Evolutionary conservation across 805 yeast species (phyloP).

Genomic region (Lachancea fermentati): DNA sequence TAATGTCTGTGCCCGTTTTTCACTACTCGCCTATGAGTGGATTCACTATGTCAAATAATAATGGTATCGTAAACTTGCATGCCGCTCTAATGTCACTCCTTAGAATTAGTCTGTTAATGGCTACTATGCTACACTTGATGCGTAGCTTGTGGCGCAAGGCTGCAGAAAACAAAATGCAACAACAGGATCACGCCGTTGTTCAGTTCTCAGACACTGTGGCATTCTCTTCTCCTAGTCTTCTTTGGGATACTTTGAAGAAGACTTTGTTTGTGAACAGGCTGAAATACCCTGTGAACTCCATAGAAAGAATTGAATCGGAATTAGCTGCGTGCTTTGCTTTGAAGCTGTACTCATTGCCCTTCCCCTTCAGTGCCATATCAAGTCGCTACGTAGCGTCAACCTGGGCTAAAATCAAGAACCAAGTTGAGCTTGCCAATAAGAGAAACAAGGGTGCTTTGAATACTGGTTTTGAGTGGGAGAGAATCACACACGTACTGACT

Average conservation of each 20-base stretch:
- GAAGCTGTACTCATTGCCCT: slow-evolving; percentile 16
- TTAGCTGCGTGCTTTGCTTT: slow-evolving; percentile 23
- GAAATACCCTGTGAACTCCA: slow-evolving; percentile 16
- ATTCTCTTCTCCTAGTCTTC: slow-evolving; percentile 10
- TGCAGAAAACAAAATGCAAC: slow-evolving; percentile 3
- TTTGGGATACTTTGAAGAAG: slow-evolving; percentile 16
- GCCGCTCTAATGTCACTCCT: slow-evolving; percentile 26
- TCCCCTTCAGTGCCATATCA: slow-evolving; percentile 15
- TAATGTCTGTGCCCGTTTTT: slow-evolving; percentile 44
- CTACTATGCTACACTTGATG: slow-evolving; percentile 25
- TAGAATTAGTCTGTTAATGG: slow-evolving; percentile 24
- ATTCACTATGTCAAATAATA: slow-evolving; percentile 18
- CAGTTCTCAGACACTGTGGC: slow-evolving; percentile 14
- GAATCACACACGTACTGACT: slow-evolving; percentile 24
- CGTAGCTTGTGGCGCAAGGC: slow-evolving; percentile 13
- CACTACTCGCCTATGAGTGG: slow-evolving; percentile 24
- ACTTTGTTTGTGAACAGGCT: slow-evolving; percentile 16
- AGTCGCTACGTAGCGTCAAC: slow-evolving; percentile 10
- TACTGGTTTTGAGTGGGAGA: slow-evolving; percentile 21
- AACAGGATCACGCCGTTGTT: slow-evolving; percentile 6
- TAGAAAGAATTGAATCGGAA: slow-evolving; percentile 19
- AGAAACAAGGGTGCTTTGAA: slow-evolving; percentile 26
- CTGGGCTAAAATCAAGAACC: slow-evolving; percentile 18
- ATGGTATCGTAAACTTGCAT: slow-evolving; percentile 25
- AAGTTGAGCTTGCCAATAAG: slow-evolving; percentile 18